A percentile compares a stretch with the other conserved stretches of the same genome.
Evolutionary conservation across 805 yeast genomes (phyloP).

Genomic region (Zygosaccharomyces pseudorouxii): DNA sequence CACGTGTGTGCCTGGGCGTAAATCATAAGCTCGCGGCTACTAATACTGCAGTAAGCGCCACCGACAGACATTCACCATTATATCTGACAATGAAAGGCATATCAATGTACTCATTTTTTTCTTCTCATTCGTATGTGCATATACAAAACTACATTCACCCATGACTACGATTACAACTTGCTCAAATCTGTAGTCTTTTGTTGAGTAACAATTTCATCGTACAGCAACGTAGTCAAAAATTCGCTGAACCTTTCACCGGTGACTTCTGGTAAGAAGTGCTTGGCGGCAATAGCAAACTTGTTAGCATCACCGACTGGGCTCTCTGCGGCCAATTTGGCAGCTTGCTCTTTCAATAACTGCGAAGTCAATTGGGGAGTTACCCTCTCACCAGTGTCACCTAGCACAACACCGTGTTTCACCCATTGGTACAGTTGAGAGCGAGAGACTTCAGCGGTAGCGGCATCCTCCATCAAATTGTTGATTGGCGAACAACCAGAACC

Average conservation of each 20-base stretch:
- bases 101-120: too few species aligned
- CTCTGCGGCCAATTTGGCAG: conserved; percentile 41
- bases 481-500: conserved; percentile 84
- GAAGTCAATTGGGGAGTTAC: conserved; percentile 59
- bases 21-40: neutral
- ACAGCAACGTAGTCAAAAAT: conserved; percentile 70
- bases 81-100: too few species aligned
- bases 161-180: conserved; percentile 12
- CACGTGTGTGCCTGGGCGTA: neutral
- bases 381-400: conserved; percentile 52
- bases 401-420: conserved; percentile 64
- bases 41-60: too few species aligned
- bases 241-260: conserved; percentile 69
- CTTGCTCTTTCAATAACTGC: conserved; percentile 57
- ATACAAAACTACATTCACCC: neutral
- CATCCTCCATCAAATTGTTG: conserved; percentile 83
- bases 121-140: neutral
- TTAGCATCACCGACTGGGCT: conserved; percentile 48
- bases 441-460: conserved; percentile 85
- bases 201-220: conserved; percentile 52
- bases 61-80: too few species aligned
- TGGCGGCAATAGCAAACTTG: conserved; percentile 65
- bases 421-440: conserved; percentile 80
- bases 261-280: conserved; percentile 67
- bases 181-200: conserved; percentile 28